Evolutionary conservation across 306 rosid genomes (phyloP), one percentile per base, ranked within the genome.

Genomic region (Fagus sylvatica): DNA sequence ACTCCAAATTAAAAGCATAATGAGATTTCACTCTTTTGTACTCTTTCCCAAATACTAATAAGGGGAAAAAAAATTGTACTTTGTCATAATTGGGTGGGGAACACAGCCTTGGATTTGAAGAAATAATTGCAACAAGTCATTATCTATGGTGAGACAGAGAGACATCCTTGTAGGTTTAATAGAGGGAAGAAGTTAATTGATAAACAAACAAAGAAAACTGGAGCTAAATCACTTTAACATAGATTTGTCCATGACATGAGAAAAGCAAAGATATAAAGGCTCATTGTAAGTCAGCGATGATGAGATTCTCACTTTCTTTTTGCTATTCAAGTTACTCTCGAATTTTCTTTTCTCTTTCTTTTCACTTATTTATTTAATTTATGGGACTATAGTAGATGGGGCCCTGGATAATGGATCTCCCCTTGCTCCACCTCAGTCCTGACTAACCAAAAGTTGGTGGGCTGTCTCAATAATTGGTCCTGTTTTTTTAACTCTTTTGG

Each of bases 241-340:
- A 67, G 79, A 86, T 78, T 79, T 86, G 71, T 74, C 82, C 78
- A 71, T 78, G 76, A 65, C 19, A 82, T 32, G 60, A 60, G 74
- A 73, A 77, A 84, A 80, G 80, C 78, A 78, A 82, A 85, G 73
- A 71, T 71, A 39, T 53, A 80, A 82, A 86, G 85, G 64, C 42
- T 43, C 4, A 10, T 37, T 67, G 66, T 59, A 87, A 84, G 93
- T 91, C 96, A 91, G 89, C 91, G 91, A 68, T 57, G 41, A 48
- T 57, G 41, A 48, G 91, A 91, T 85, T 84, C 91, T 80, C 75
- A 0, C 4, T 17, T 17, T 39, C 71, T 40, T 66, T 65, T 65
- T 66, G 32, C 43, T 3, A 3, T 37, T 66, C 71, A 39, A 3
- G 32, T 17, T 48, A 3, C 71, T 8, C 15, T 66, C 55, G 32